Percentiles rank a stretch among this genome's conserved stretches.
Conservation (phyloP, 345 rosid genomes). For the Eucalyptus paniculata region DNA sequence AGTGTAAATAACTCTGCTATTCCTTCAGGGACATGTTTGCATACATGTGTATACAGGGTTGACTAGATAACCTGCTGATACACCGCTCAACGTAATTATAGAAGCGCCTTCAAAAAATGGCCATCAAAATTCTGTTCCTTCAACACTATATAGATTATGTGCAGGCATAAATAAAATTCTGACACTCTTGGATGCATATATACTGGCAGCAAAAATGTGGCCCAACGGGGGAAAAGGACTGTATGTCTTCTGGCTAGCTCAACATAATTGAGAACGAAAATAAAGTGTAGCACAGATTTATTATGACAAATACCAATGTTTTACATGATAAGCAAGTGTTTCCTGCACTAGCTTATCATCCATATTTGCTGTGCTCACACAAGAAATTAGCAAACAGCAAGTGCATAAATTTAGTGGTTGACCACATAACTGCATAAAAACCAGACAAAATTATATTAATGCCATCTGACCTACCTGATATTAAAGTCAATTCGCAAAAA, state of each 20-base stretch:
- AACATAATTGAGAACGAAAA: background rate
- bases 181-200: background rate
- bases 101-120: background rate
- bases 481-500: constrained; percentile 88
- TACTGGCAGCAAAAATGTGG: too few species aligned
- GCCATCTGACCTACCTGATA: constrained; percentile 35
- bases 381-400: background rate
- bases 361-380: background rate
- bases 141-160: background rate
- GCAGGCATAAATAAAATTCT: background rate
- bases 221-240: background rate
- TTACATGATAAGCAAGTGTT: background rate
- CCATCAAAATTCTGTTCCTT: background rate
- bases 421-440: background rate
- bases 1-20: background rate
- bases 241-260: background rate
- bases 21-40: background rate
- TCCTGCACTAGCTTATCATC: background rate
- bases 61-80: background rate
- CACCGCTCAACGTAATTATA: background rate
- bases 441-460: background rate
- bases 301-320: background rate
- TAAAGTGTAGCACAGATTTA: background rate
- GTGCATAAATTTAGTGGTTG: background rate
- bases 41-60: background rate